These are phyloP conservation scores for Ormosia semicastrata DNA, from an alignment of 306 rosid species.

Conservation along the genomic window DNA sequence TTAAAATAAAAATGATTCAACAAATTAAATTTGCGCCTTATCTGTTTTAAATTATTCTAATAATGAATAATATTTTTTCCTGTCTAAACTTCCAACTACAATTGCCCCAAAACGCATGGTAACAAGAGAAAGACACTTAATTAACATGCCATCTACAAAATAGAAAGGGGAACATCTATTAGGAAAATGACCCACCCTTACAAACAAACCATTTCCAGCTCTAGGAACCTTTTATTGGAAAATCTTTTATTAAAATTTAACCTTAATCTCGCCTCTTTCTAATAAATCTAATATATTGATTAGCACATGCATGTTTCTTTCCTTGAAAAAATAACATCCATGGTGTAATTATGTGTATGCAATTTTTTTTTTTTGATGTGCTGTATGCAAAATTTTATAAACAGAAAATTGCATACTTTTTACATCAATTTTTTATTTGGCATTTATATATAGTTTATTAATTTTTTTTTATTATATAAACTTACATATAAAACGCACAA, in stretches of 20 bases:
- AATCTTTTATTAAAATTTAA: not conserved
- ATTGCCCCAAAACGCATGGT: not conserved
- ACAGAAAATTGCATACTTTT: not conserved
- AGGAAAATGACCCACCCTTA: not conserved
- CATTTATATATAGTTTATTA: not conserved
- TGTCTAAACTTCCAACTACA: not conserved
- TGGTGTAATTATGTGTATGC: no score
- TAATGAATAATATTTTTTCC: not conserved
- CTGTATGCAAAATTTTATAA: no score
- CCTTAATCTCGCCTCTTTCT: no score
- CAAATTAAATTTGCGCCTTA: not conserved
- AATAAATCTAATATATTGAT: no score
- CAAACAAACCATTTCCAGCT: not conserved
- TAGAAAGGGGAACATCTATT: no score
- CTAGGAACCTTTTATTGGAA: not conserved
- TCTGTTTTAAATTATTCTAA: no score
- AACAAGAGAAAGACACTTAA: not conserved
- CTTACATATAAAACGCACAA: not conserved
- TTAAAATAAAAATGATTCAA: not conserved
- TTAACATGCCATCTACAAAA: not conserved
- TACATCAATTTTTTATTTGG: not conserved
- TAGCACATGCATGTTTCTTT: no score
- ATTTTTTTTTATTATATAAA: not conserved
- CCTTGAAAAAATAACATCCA: no score
- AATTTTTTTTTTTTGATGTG: no score